phyloP scores from a whole-genome alignment of 352 stramenopile species.

The Globisporangium echinulatum region DNA sequence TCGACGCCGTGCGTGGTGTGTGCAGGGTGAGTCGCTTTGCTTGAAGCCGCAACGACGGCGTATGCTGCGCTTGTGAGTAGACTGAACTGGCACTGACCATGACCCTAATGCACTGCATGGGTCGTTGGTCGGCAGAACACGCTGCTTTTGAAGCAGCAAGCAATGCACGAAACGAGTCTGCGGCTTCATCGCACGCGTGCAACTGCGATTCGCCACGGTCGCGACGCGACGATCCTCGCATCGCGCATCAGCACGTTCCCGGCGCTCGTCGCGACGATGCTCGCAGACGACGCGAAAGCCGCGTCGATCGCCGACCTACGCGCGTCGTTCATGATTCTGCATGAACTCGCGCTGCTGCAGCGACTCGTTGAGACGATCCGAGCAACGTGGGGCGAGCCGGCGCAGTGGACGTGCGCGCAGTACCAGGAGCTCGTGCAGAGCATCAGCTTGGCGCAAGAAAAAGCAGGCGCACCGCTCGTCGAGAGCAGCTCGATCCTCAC shows the following conservation, averaged over 20 bases:
- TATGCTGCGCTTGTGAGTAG: background rate
- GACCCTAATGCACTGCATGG: too few species aligned
- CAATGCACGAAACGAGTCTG: slow-evolving; percentile 13
- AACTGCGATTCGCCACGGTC: slow-evolving; percentile 21
- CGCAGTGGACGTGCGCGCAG: slow-evolving; percentile 41
- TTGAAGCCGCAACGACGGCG: background rate
- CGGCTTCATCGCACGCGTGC: slow-evolving; percentile 13
- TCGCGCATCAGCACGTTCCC: slow-evolving; percentile 4
- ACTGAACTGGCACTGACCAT: too few species aligned
- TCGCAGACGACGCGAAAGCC: slow-evolving; percentile 9
- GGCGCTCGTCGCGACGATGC: slow-evolving; percentile 6
- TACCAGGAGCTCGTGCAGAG: slow-evolving; percentile 59
- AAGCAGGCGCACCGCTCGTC: slow-evolving; percentile 24
- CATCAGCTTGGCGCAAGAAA: slow-evolving; percentile 50
- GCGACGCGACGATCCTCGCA: slow-evolving; percentile 22
- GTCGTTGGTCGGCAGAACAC: slow-evolving; percentile 2
- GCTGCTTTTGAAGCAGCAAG: slow-evolving; percentile 16
- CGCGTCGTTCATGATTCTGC: slow-evolving; percentile 60
- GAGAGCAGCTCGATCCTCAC: slow-evolving; percentile 31
- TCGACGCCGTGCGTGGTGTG: slow-evolving; percentile 44
- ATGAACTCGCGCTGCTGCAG: slow-evolving; percentile 60
- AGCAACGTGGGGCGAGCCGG: slow-evolving; percentile 35
- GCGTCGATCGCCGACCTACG: slow-evolving; percentile 31
- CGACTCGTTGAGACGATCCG: slow-evolving; percentile 41
- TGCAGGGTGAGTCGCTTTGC: slow-evolving; percentile 25